These are phyloP conservation scores for Mariannaea sp. DNA, from an alignment of 2,329 filamentous ascomycete species.

Conservation along the genomic window DNA sequence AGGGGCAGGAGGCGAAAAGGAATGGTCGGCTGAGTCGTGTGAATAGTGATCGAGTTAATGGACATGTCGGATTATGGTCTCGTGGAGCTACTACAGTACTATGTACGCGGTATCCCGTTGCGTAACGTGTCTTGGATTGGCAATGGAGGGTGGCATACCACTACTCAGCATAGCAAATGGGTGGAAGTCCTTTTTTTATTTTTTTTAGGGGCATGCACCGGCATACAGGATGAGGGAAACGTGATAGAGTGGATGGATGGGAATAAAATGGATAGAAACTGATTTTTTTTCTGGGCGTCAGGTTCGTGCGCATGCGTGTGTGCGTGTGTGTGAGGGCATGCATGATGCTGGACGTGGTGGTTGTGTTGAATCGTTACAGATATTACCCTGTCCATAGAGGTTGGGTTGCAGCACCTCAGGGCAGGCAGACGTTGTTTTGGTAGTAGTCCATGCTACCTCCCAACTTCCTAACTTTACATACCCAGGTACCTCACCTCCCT, in stretches of 20 bases:
- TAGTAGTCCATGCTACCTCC: too few relatives aligned
- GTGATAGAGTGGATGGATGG: slow-evolving; percentile 28
- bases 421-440: slow-evolving; percentile 9
- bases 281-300: too few relatives aligned
- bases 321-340: slow-evolving; percentile 12
- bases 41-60: slow-evolving; percentile 21
- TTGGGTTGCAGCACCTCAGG: slow-evolving; percentile 16
- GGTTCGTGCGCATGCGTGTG: slow-evolving; percentile 29
- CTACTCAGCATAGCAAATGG: slow-evolving; percentile 23
- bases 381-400: slow-evolving; percentile 4
- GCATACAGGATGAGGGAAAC: slow-evolving; percentile 16
- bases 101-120: slow-evolving; percentile 18
- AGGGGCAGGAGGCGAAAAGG: slow-evolving; percentile 19
- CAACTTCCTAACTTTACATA: too few relatives aligned
- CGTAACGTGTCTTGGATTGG: slow-evolving; percentile 38
- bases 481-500: too few relatives aligned
- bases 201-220: slow-evolving; percentile 13
- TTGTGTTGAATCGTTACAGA: slow-evolving; percentile 14
- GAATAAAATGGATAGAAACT: slow-evolving; percentile 11
- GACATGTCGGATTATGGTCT: slow-evolving; percentile 29
- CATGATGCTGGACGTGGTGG: not conserved
- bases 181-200: too few relatives aligned
- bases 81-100: slow-evolving; percentile 28
- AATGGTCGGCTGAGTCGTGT: slow-evolving; percentile 25
- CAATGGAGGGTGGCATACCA: slow-evolving; percentile 27